These are phyloP conservation scores for Penicillium atrosanguineum DNA, from an alignment of 495 filamentous ascomycete genomes.

Conservation along the genomic window DNA sequence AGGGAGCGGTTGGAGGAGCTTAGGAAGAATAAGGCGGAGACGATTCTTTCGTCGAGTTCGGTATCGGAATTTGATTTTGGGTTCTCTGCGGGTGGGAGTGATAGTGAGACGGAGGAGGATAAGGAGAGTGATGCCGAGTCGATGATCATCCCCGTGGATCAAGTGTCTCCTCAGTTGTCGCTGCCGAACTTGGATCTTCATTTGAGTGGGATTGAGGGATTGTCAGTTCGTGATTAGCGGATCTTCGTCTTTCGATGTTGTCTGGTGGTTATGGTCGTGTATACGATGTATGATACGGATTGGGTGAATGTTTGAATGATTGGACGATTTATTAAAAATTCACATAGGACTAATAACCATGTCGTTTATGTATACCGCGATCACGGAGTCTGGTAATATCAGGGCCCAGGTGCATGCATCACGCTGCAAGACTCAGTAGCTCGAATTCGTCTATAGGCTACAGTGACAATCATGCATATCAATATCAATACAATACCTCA, in stretches of 20 bases:
- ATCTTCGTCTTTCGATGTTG: neutral
- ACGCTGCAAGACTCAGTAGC: neutral
- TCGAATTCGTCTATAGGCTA: conserved; percentile 12
- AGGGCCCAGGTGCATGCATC: neutral
- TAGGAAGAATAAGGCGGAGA: neutral
- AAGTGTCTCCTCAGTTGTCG: conserved; percentile 17
- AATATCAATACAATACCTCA: conserved; percentile 8
- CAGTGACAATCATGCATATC: conserved; percentile 19
- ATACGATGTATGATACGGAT: conserved; percentile 5
- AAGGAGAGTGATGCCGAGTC: conserved; percentile 3
- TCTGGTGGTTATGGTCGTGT: conserved; percentile 1
- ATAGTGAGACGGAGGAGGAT: conserved; percentile 13
- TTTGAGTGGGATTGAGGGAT: conserved; percentile 18
- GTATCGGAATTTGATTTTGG: conserved; percentile 29
- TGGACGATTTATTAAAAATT: conserved; percentile 5
- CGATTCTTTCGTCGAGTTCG: conserved; percentile 8
- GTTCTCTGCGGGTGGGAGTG: conserved; percentile 18
- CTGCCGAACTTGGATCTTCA: conserved; percentile 21
- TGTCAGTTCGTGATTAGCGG: conserved; percentile 13
- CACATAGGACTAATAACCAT: conserved; percentile 11
- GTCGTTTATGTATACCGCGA: conserved; percentile 5
- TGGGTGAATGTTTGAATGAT: conserved; percentile 8
- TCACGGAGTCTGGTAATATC: conserved; percentile 1
- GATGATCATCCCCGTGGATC: conserved; percentile 6
- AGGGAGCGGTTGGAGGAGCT: neutral